Base-by-base conservation (phyloP, 495 filamentous ascomycete species). In the Hyphodiscus hymeniophilus region DNA sequence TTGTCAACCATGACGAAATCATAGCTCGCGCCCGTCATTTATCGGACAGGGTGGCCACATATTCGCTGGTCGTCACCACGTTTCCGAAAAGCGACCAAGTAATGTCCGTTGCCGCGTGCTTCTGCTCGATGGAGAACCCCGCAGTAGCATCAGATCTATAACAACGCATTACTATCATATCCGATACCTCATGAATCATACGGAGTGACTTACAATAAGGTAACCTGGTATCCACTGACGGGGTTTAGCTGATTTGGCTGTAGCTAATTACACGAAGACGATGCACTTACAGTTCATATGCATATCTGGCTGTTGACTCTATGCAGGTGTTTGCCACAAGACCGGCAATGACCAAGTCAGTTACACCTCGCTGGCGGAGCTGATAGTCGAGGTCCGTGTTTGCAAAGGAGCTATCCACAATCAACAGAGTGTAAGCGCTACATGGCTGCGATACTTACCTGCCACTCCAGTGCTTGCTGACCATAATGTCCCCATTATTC, bases 351-450 rank as follows among this genome's bases (percentile, higher is more conserved):
- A 54, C 47, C 13, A 54, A 22, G 13, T 54, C 32, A 8, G 46
- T 54, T n/a, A 54, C 35, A 5, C 50, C 45, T 17, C 51, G 35
- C 23, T 54, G 51, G 17, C 39, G 46, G 21, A 54, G 47, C 20
- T 54, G 51, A 32, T 54, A 54, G 23, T 54, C 46, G 0, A 54
- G 38, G 31, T 54, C 51, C 10, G 51, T 54, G 21, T 54, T 54
- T 6, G 17, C n/a, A 28, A 54, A 54, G 7, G 46, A 42, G 34
- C 51, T 44, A 36, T 4, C 13, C 6, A n/a, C 13, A 36, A 15
- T 15, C 15, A 5, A 7, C 13, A 15, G 17, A 36, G 5, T 36
- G 34, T 7, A n/a, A 7, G 34, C 6, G 13, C 4, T 18, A 36
- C 6, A 36, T 4, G 13, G 34, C 3, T 15, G 6, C 3, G n/a